Conservation (phyloP, 805 yeast genomes). For the Zygoascus flipseniorum region DNA sequence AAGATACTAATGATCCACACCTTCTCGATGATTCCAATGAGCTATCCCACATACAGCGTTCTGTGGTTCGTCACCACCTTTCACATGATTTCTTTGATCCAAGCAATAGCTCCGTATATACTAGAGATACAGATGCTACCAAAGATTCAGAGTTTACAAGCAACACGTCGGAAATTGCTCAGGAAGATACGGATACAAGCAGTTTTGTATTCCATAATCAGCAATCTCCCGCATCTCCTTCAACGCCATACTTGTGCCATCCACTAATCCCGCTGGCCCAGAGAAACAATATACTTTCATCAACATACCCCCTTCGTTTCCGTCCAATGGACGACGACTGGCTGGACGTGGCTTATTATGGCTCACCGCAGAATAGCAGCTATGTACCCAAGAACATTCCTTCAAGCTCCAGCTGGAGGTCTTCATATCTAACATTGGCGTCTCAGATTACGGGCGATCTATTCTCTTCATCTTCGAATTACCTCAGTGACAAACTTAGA, state of each 20-base stretch:
- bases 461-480: conserved; percentile 15
- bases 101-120: not conserved
- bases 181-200: not conserved
- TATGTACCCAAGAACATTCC: not conserved
- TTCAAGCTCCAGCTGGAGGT: not conserved
- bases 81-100: not conserved
- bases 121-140: not conserved
- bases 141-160: not conserved
- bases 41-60: not conserved
- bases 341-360: conserved; percentile 11
- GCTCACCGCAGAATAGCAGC: not conserved
- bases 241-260: conserved; percentile 10
- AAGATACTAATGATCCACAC: not conserved
- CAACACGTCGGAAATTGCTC: not conserved
- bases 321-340: conserved; percentile 19
- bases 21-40: not conserved
- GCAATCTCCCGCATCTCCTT: conserved; percentile 1
- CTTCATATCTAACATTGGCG: conserved; percentile 12
- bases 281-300: conserved; percentile 10
- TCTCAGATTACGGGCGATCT: conserved; percentile 15
- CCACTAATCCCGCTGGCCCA: conserved; percentile 15
- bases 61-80: not conserved
- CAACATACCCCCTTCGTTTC: conserved; percentile 13
- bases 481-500: conserved; percentile 7
- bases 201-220: not conserved